phyloP scores from a whole-genome alignment of 805 yeast species.

The Candida nitratophila region DNA sequence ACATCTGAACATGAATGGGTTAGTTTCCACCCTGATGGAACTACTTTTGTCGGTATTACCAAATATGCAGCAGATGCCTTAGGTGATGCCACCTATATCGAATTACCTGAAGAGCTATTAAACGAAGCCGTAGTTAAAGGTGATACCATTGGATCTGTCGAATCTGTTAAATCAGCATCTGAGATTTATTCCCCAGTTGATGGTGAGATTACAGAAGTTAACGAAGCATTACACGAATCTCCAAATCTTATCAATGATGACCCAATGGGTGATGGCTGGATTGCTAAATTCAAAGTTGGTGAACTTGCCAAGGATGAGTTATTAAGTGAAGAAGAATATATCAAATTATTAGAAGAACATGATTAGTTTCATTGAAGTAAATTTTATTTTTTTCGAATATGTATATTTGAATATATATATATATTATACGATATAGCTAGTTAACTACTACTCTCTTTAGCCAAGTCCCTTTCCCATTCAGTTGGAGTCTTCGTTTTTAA shows the following conservation, averaged over 20 bases:
- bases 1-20: conserved; percentile 95
- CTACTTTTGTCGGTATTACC: conserved; percentile 86
- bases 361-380: conserved; percentile 17
- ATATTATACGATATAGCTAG: not conserved
- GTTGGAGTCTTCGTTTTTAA: conserved; percentile 70
- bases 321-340: conserved; percentile 49
- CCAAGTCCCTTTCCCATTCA: conserved; percentile 33
- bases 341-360: conserved; percentile 48
- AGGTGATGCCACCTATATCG: conserved; percentile 94
- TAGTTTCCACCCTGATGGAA: conserved; percentile 74
- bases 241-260: conserved; percentile 81
- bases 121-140: conserved; percentile 46
- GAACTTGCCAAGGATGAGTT: conserved; percentile 36
- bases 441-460: not conserved
- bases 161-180: conserved; percentile 88
- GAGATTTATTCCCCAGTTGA: conserved; percentile 86
- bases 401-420: not conserved
- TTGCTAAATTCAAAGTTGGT: conserved; percentile 63
- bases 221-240: conserved; percentile 53
- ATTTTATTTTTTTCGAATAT: too few species aligned
- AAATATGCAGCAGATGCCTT: conserved; percentile 92
- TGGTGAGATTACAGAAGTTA: conserved; percentile 70
- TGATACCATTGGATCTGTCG: conserved; percentile 88
- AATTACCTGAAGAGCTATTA: conserved; percentile 53
- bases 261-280: conserved; percentile 94